Evolutionary conservation across 257 asterid species (phyloP).

Genomic region (Nicotiana paniculata): DNA sequence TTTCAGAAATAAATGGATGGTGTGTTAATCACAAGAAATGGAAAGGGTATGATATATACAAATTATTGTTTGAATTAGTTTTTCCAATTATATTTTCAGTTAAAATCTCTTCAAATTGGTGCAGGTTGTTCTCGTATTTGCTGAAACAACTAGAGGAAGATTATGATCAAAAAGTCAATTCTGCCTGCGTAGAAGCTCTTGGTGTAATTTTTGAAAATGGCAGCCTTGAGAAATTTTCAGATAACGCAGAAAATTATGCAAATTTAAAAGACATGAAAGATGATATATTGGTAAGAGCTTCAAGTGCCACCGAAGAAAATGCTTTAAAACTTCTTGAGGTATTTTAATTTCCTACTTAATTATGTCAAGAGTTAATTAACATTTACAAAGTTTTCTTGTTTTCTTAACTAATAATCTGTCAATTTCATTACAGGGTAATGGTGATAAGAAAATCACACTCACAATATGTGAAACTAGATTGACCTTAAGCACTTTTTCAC

Average conservation of each 20-base stretch:
- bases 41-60: slow-evolving; percentile 19
- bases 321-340: background rate
- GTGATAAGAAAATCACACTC: background rate
- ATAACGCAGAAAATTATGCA: background rate
- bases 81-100: background rate
- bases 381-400: background rate
- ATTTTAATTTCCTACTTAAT: background rate
- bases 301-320: background rate
- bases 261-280: background rate
- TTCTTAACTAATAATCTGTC: background rate
- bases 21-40: slow-evolving; percentile 17
- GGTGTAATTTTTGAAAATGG: background rate
- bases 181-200: background rate
- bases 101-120: background rate
- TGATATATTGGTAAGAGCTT: background rate
- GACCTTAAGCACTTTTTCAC: background rate
- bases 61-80: background rate
- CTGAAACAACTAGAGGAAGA: background rate
- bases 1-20: slow-evolving; percentile 22
- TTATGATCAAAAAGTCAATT: background rate
- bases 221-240: background rate
- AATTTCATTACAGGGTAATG: background rate
- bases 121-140: background rate
- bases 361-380: background rate
- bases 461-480: background rate